These are phyloP conservation scores for Ogataea neopini DNA, from an alignment of 805 yeast species.

Conservation along the genomic window DNA sequence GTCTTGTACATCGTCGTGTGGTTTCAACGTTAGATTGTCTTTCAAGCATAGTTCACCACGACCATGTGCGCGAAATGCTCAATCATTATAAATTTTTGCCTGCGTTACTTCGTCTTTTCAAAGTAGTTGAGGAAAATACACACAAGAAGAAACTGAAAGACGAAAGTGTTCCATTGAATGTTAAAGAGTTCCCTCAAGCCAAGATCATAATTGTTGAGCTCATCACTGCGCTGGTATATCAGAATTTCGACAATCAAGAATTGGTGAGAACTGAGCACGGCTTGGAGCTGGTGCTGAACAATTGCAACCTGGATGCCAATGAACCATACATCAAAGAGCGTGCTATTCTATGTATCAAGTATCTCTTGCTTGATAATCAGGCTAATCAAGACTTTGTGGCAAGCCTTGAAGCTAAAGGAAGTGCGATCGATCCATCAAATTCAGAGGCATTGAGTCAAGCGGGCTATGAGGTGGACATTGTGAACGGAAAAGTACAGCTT, in stretches of 20 bases:
- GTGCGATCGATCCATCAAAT: slow-evolving; percentile 58
- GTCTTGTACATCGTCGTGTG: slow-evolving; percentile 19
- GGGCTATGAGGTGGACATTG: slow-evolving; percentile 75
- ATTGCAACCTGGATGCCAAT: slow-evolving; percentile 81
- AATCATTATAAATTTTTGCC: slow-evolving; percentile 41
- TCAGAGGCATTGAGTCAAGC: slow-evolving; percentile 49
- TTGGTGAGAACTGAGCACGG: slow-evolving; percentile 64
- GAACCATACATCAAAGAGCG: slow-evolving; percentile 89
- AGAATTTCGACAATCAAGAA: slow-evolving; percentile 63
- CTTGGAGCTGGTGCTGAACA: slow-evolving; percentile 68
- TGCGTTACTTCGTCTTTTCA: slow-evolving; percentile 38
- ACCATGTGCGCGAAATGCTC: slow-evolving; percentile 42
- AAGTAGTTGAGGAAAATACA: slow-evolving; percentile 43
- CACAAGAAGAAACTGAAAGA: slow-evolving; percentile 37
- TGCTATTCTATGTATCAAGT: slow-evolving; percentile 75
- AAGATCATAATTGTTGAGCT: slow-evolving; percentile 69
- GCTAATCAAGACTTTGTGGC: slow-evolving; percentile 79
- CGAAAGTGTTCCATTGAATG: slow-evolving; percentile 8
- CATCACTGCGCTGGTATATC: slow-evolving; percentile 55
- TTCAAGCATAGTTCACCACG: slow-evolving; percentile 42
- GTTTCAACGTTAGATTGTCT: slow-evolving; percentile 41
- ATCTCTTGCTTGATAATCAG: slow-evolving; percentile 60
- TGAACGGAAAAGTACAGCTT: slow-evolving; percentile 67
- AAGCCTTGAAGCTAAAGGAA: slow-evolving; percentile 70
- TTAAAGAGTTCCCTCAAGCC: slow-evolving; percentile 56